Percentiles rank a stretch among this genome's conserved stretches.
phyloP scores from a whole-genome alignment of 495 filamentous ascomycete species.

The Paragyromitra xinjiangensis region DNA sequence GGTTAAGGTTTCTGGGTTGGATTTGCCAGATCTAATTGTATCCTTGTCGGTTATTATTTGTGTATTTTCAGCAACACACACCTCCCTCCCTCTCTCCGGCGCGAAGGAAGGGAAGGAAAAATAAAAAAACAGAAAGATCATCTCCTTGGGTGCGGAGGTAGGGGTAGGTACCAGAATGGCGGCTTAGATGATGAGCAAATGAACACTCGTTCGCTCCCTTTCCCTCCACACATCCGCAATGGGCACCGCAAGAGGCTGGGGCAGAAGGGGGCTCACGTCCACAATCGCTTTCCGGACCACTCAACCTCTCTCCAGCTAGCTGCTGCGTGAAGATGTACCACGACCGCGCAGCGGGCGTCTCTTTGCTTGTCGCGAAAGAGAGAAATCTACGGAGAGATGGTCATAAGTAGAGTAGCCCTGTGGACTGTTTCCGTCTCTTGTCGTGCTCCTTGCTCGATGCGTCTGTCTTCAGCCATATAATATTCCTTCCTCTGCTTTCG shows the following conservation, averaged over 20 bases:
- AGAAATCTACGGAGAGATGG: slow-evolving; percentile 49
- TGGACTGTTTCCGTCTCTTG: slow-evolving; percentile 49
- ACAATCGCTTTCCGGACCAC: slow-evolving; percentile 45
- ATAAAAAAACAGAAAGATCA: slow-evolving; percentile 53
- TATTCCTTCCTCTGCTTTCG: slow-evolving; percentile 52
- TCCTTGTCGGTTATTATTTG: slow-evolving; percentile 54
- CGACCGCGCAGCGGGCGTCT: slow-evolving; percentile 49
- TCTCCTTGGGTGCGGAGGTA: slow-evolving; percentile 51
- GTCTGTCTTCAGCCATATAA: slow-evolving; percentile 48
- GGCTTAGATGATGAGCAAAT: slow-evolving; percentile 52
- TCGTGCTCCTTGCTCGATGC: slow-evolving; percentile 52
- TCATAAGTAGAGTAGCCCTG: slow-evolving; percentile 55
- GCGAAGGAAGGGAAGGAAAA: slow-evolving; percentile 27
- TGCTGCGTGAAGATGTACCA: slow-evolving; percentile 50
- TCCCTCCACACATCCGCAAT: slow-evolving; percentile 51
- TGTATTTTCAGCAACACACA: slow-evolving; percentile 55
- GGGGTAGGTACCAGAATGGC: slow-evolving; percentile 55
- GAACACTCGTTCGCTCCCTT: slow-evolving; percentile 39
- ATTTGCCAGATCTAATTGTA: slow-evolving; percentile 55
- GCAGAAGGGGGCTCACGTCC: slow-evolving; percentile 42
- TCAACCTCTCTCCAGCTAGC: slow-evolving; percentile 51
- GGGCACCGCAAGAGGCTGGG: slow-evolving; percentile 45
- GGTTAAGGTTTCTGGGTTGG: slow-evolving; percentile 57
- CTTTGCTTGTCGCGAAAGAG: slow-evolving; percentile 47
- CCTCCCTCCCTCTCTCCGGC: slow-evolving; percentile 23